Evolutionary conservation across 352 stramenopile genomes (phyloP).

Genomic region (Globisporangium splendens): DNA sequence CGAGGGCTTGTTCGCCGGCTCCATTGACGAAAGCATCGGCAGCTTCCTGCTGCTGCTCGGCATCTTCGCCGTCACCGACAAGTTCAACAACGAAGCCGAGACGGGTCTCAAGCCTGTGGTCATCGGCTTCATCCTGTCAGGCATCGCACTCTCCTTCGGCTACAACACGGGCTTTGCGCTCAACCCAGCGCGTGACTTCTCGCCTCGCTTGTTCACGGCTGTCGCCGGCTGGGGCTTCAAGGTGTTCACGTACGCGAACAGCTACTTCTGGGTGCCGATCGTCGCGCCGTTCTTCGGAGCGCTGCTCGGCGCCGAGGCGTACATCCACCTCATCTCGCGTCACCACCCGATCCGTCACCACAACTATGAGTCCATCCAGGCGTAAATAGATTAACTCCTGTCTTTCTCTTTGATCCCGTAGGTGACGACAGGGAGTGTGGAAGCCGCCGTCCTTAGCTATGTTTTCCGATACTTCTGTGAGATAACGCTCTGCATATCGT

Average conservation of each 20-base stretch:
- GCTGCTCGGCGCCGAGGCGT: slow-evolving; percentile 54
- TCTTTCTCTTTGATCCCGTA: slow-evolving; percentile 24
- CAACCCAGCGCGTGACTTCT: slow-evolving; percentile 69
- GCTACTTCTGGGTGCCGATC: slow-evolving; percentile 79
- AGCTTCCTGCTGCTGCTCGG: slow-evolving; percentile 59
- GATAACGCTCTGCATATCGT: no score
- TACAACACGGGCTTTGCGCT: slow-evolving; percentile 82
- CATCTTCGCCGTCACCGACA: slow-evolving; percentile 67
- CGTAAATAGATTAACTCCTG: no score
- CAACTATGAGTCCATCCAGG: no score
- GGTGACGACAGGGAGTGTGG: no score
- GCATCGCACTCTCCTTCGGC: slow-evolving; percentile 74
- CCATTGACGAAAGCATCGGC: slow-evolving; percentile 59
- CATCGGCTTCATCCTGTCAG: slow-evolving; percentile 66
- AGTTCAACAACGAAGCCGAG: slow-evolving; percentile 67
- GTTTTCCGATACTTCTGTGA: slow-evolving; percentile 8
- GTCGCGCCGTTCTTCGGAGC: slow-evolving; percentile 67
- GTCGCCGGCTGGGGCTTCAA: slow-evolving; percentile 60
- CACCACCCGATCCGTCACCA: slow-evolving; percentile 33
- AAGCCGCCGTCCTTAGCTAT: no score
- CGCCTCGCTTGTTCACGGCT: slow-evolving; percentile 58
- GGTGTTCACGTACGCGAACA: slow-evolving; percentile 61
- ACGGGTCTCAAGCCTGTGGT: slow-evolving; percentile 66
- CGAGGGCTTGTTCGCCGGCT: slow-evolving; percentile 51
- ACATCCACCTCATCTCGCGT: slow-evolving; percentile 57